phyloP scores from a whole-genome alignment of 345 rosid species.

The Lumnitzera racemosa region DNA sequence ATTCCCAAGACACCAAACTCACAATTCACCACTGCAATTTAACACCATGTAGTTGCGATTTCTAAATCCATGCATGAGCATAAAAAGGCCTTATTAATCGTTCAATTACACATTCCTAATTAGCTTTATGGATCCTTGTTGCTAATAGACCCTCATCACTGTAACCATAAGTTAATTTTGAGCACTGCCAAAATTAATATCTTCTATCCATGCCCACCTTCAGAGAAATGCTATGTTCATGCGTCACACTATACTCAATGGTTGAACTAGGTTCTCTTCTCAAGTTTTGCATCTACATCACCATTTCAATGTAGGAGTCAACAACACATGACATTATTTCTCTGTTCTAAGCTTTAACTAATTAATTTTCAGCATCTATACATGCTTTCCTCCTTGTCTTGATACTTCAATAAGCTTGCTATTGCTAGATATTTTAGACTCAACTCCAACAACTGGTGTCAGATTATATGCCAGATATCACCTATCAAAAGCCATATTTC shows the following conservation, averaged over 20 bases:
- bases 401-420: slow-evolving; percentile 66
- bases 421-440: slow-evolving; percentile 71
- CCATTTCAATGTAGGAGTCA: slow-evolving; percentile 82
- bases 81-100: slow-evolving; percentile 82
- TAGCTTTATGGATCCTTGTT: slow-evolving; percentile 34
- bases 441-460: slow-evolving; percentile 96
- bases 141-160: slow-evolving; percentile 20
- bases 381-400: slow-evolving; percentile 32
- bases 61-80: slow-evolving; percentile 23
- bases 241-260: slow-evolving; percentile 39
- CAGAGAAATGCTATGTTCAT: slow-evolving; percentile 41
- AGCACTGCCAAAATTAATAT: slow-evolving; percentile 90
- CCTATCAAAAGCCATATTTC: slow-evolving; percentile 99
- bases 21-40: too few relatives aligned
- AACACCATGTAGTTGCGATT: too few relatives aligned
- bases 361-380: slow-evolving; percentile 54
- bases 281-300: slow-evolving; percentile 79
- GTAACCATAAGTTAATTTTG: slow-evolving; percentile 28
- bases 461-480: slow-evolving; percentile 83
- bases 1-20: too few relatives aligned
- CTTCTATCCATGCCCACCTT: slow-evolving; percentile 59
- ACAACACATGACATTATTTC: slow-evolving; percentile 85
- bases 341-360: slow-evolving; percentile 89
- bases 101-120: slow-evolving; percentile 75
- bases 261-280: slow-evolving; percentile 65